Evolutionary conservation across 2,329 filamentous ascomycete species (phyloP).

Genomic region (Aspergillus terreus): DNA sequence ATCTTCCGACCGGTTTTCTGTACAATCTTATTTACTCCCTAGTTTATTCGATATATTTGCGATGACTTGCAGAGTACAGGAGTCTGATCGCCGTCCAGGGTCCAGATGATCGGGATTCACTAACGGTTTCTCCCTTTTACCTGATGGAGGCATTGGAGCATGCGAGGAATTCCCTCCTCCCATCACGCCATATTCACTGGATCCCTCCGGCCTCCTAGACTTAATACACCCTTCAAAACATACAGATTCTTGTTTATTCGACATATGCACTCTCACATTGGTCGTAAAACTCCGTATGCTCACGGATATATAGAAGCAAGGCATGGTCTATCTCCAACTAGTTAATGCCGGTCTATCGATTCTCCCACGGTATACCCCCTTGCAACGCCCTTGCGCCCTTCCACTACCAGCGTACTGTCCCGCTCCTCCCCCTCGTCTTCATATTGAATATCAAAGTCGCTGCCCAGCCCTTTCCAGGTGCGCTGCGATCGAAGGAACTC

Average conservation of each 20-base stretch:
- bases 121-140: too few relatives aligned
- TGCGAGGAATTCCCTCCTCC: too few relatives aligned
- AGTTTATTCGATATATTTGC: neutral
- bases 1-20: slow-evolving; percentile 2
- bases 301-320: too few relatives aligned
- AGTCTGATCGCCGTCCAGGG: neutral
- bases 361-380: slow-evolving; percentile 79
- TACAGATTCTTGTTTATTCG: too few relatives aligned
- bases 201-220: too few relatives aligned
- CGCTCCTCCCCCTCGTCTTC: slow-evolving; percentile 51
- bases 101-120: too few relatives aligned
- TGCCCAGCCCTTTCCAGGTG: slow-evolving; percentile 89
- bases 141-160: too few relatives aligned
- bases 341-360: slow-evolving; percentile 37
- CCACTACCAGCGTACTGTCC: slow-evolving; percentile 66
- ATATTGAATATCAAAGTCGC: slow-evolving; percentile 67
- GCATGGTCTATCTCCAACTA: too few relatives aligned
- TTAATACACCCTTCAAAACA: too few relatives aligned
- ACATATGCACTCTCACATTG: too few relatives aligned
- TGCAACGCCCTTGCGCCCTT: slow-evolving; percentile 83
- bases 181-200: too few relatives aligned
- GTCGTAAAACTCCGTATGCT: too few relatives aligned
- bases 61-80: neutral
- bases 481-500: slow-evolving; percentile 78
- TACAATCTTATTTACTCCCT: neutral